Evolutionary conservation across 2,329 filamentous ascomycete species (phyloP).

Genomic region (Neophaeococcomyces mojaviensis): DNA sequence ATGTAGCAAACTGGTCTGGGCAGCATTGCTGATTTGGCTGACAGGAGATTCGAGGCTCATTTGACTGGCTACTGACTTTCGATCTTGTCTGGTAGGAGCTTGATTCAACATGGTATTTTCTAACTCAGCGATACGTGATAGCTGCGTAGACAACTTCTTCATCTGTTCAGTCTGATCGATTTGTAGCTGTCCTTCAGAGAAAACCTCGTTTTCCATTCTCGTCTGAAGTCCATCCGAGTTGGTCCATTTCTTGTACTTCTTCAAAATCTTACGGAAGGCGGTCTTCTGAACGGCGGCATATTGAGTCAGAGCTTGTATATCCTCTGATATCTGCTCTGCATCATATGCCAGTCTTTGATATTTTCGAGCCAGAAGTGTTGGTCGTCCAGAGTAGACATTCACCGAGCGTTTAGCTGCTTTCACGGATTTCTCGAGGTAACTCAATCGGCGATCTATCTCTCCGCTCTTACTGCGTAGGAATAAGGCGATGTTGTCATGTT

Average conservation of each 20-base stretch:
- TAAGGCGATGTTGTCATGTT: slow-evolving; percentile 69
- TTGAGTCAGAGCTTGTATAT: slow-evolving; percentile 61
- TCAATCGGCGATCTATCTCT: slow-evolving; percentile 63
- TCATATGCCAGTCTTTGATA: slow-evolving; percentile 45
- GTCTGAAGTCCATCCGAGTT: slow-evolving; percentile 57
- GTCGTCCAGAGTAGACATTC: slow-evolving; percentile 11
- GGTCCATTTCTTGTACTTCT: slow-evolving; percentile 87
- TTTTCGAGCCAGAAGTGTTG: slow-evolving; percentile 25
- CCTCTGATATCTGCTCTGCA: slow-evolving; percentile 53
- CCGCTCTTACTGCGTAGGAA: slow-evolving; percentile 75
- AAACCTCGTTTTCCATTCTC: slow-evolving; percentile 60
- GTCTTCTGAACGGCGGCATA: slow-evolving; percentile 67
- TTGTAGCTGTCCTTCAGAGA: slow-evolving; percentile 30
- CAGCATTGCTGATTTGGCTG: slow-evolving; percentile 28
- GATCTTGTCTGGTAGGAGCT: background rate
- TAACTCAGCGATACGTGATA: slow-evolving; percentile 14
- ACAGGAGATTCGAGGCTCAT: slow-evolving; percentile 21
- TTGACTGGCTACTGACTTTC: background rate
- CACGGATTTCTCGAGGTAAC: slow-evolving; percentile 34
- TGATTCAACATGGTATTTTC: slow-evolving; percentile 12
- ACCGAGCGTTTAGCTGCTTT: slow-evolving; percentile 22
- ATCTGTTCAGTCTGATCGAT: slow-evolving; percentile 20
- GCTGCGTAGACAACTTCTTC: slow-evolving; percentile 14
- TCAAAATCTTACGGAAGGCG: slow-evolving; percentile 74
- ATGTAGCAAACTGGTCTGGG: slow-evolving; percentile 36